These are phyloP conservation scores for Chrysosphaeria jannelii DNA, from an alignment of 2,329 filamentous ascomycete species.

Conservation along the genomic window DNA sequence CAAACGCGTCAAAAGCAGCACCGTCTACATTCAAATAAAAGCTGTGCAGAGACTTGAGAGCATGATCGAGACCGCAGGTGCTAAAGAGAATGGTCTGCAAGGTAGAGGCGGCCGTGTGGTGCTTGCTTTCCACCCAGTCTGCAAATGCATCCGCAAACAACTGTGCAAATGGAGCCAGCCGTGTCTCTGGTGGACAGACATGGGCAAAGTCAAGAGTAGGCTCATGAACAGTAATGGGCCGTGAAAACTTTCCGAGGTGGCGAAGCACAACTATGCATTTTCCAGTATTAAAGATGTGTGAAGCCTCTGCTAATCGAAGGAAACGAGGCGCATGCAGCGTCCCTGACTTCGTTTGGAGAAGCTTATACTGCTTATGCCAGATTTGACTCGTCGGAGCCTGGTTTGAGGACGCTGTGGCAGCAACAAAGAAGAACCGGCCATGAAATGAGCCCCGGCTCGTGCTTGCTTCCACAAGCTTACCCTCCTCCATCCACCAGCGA, in stretches of 20 bases:
- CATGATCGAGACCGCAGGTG: conserved; percentile 32
- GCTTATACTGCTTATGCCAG: conserved; percentile 46
- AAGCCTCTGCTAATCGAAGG: conserved; percentile 32
- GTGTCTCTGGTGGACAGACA: conserved; percentile 17
- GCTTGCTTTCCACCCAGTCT: conserved; percentile 46
- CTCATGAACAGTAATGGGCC: conserved; percentile 8
- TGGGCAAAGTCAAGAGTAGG: conserved; percentile 23
- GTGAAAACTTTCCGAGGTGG: conserved; percentile 25
- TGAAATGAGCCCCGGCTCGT: no score
- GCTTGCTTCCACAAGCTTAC: conserved; percentile 32
- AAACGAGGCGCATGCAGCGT: conserved; percentile 42
- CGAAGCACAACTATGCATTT: conserved; percentile 72
- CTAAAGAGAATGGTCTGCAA: conserved; percentile 37
- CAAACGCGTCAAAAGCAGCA: conserved; percentile 31
- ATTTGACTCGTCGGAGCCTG: conserved; percentile 29
- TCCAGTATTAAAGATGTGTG: conserved; percentile 57
- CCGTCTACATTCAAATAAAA: conserved; percentile 58
- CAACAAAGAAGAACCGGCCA: conserved; percentile 54
- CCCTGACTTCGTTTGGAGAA: conserved; percentile 29
- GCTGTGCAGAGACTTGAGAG: conserved; percentile 34
- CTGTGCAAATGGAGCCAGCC: conserved; percentile 39
- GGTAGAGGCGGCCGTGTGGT: conserved; percentile 34
- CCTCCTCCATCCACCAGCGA: conserved; percentile 57
- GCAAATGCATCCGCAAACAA: conserved; percentile 43
- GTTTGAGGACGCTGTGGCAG: conserved; percentile 20